Conservation (phyloP, 73 alveolate genomes). For the Symbiodinium natans region DNA sequence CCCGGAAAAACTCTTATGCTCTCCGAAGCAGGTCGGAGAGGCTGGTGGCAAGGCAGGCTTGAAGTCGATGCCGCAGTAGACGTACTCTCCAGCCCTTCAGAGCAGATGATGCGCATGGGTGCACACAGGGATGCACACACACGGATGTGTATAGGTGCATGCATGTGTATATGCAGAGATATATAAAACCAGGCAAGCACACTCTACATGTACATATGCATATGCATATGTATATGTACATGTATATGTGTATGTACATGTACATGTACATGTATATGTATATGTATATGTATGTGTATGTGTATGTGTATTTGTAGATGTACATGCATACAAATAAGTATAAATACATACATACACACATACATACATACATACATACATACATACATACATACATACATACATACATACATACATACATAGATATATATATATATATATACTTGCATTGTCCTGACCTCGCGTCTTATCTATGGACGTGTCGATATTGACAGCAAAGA, state of each 20-base stretch:
- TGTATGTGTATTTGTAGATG: neutral
- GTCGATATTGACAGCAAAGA: no score
- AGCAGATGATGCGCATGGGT: neutral
- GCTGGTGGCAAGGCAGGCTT: neutral
- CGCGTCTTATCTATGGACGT: no score
- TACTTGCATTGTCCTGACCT: neutral
- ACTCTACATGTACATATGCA: no score
- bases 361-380: neutral
- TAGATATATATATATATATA: no score
- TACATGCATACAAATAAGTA: neutral
- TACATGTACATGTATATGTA: neutral
- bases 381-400: neutral
- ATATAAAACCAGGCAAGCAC: neutral
- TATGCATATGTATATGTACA: neutral
- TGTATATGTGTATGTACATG: neutral
- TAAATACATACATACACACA: no score
- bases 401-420: neutral
- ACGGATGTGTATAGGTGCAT: neutral
- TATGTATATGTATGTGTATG: neutral
- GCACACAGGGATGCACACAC: neutral
- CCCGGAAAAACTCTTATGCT: no score
- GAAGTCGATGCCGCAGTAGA: neutral
- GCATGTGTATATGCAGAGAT: neutral
- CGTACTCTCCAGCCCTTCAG: neutral
- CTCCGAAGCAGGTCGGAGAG: neutral